phyloP scores from a whole-genome alignment of 768 basidiomycete genomes.

The Mycena venus region DNA sequence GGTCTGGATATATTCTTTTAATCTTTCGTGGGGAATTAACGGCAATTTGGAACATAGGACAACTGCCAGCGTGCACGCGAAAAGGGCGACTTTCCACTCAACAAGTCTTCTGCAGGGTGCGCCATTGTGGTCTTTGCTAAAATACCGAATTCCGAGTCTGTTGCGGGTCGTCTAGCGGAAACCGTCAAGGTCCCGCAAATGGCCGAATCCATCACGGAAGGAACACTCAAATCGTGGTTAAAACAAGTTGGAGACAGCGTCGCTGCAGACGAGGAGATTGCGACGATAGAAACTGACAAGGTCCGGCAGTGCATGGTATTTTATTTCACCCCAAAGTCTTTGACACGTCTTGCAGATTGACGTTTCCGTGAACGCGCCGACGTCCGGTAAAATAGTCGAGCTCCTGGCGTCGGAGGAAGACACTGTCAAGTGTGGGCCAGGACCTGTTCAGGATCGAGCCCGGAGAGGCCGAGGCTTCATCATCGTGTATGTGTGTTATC shows the following conservation, averaged over 20 bases:
- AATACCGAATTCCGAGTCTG: background rate
- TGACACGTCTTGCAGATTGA: constrained; percentile 77
- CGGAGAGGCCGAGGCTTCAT: constrained; percentile 74
- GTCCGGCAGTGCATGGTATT: constrained; percentile 55
- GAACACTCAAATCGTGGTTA: constrained; percentile 94
- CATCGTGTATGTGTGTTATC: constrained; percentile 50
- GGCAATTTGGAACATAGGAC: constrained; percentile 52
- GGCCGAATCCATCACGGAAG: constrained; percentile 98
- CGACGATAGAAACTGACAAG: constrained; percentile 99
- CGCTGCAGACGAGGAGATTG: constrained; percentile 94
- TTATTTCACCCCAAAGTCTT: background rate
- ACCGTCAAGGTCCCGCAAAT: constrained; percentile 96
- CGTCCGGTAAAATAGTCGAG: constrained; percentile 89
- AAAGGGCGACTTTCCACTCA: constrained; percentile 76
- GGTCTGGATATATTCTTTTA: constrained; percentile 51
- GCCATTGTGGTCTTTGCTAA: constrained; percentile 33
- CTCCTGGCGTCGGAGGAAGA: constrained; percentile 92
- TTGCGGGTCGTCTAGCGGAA: constrained; percentile 65
- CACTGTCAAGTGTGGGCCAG: constrained; percentile 94
- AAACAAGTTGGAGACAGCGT: constrained; percentile 95
- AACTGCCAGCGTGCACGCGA: constrained; percentile 58
- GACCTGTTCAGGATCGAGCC: constrained; percentile 93
- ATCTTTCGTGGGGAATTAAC: constrained; percentile 17
- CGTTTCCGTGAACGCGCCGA: constrained; percentile 94
- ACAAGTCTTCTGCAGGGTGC: constrained; percentile 78